These are phyloP conservation scores for Galerina sulciceps DNA, from an alignment of 768 basidiomycete species.

Conservation along the genomic window DNA sequence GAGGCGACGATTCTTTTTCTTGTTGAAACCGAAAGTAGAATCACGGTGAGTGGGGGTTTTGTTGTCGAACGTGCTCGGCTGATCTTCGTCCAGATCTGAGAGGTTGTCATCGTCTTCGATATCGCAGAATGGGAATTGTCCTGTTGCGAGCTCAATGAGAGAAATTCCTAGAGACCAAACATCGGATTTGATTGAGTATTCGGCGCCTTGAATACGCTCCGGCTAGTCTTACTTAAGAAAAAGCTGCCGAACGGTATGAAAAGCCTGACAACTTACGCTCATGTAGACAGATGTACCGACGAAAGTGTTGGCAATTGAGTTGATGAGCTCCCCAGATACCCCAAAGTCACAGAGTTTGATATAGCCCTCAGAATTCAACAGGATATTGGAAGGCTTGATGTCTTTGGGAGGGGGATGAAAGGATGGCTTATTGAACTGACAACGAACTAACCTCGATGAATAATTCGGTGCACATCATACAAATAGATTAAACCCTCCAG, in stretches of 20 bases:
- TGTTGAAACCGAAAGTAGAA: slow-evolving; percentile 33
- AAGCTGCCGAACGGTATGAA: background rate
- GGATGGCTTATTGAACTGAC: background rate
- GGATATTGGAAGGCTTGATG: slow-evolving; percentile 98
- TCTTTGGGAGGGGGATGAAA: slow-evolving; percentile 67
- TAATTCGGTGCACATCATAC: slow-evolving; percentile 96
- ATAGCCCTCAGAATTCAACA: slow-evolving; percentile 91
- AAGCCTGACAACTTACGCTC: slow-evolving; percentile 69
- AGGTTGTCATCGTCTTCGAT: slow-evolving; percentile 61
- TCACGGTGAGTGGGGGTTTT: slow-evolving; percentile 37
- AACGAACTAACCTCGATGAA: slow-evolving; percentile 83
- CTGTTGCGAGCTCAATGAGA: slow-evolving; percentile 95
- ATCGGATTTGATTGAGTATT: slow-evolving; percentile 98
- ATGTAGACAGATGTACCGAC: slow-evolving; percentile 99
- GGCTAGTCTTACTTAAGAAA: slow-evolving; percentile 57
- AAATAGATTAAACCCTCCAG: slow-evolving; percentile 95
- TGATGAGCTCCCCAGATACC: slow-evolving; percentile 97
- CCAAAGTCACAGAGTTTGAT: slow-evolving; percentile 99
- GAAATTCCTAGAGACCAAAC: slow-evolving; percentile 99
- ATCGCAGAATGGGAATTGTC: slow-evolving; percentile 95
- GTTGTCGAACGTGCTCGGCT: slow-evolving; percentile 38
- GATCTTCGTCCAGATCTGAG: slow-evolving; percentile 69
- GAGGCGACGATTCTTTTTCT: slow-evolving; percentile 67
- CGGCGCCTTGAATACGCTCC: slow-evolving; percentile 97
- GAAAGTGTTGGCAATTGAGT: slow-evolving; percentile 98